Percentiles rank a stretch among this genome's conserved stretches.
These are phyloP conservation scores for Lentinula guzmanii DNA, from an alignment of 768 basidiomycete species.

Conservation along the genomic window DNA sequence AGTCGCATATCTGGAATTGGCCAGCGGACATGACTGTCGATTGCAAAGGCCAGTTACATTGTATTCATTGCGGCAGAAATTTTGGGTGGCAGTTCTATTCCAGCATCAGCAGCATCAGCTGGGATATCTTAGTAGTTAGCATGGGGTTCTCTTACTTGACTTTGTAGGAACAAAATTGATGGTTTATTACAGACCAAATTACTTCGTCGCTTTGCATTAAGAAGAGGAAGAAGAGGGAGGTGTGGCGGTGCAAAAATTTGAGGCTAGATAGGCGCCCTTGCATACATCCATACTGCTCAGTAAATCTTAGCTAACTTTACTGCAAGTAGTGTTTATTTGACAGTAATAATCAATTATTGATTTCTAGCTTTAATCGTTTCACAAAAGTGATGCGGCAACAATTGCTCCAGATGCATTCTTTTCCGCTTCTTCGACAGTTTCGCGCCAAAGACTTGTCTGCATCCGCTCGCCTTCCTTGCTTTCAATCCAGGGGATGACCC, in stretches of 20 bases:
- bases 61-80: slow-evolving; percentile 98
- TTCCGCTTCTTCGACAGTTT: slow-evolving; percentile 7
- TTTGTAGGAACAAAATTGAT: slow-evolving; percentile 98
- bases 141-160: slow-evolving; percentile 74
- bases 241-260: background rate
- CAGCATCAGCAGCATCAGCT: background rate
- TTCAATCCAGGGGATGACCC: slow-evolving; percentile 5
- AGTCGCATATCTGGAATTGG: slow-evolving; percentile 97
- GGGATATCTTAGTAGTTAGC: background rate
- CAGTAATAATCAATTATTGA: too few species aligned
- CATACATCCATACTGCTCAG: too few species aligned
- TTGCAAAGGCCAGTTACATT: slow-evolving; percentile 96
- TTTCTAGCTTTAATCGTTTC: too few species aligned
- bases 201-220: slow-evolving; percentile 94
- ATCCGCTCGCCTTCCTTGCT: slow-evolving; percentile 10
- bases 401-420: slow-evolving; percentile 7
- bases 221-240: slow-evolving; percentile 1
- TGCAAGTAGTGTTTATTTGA: too few species aligned
- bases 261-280: background rate
- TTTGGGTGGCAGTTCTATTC: slow-evolving; percentile 84
- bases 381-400: background rate
- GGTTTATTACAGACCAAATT: slow-evolving; percentile 94
- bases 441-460: slow-evolving; percentile 12
- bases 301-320: too few species aligned
- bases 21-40: slow-evolving; percentile 94